Conservation (phyloP, 2,329 filamentous ascomycete genomes). For the Pseudogymnoascus sp. region DNA sequence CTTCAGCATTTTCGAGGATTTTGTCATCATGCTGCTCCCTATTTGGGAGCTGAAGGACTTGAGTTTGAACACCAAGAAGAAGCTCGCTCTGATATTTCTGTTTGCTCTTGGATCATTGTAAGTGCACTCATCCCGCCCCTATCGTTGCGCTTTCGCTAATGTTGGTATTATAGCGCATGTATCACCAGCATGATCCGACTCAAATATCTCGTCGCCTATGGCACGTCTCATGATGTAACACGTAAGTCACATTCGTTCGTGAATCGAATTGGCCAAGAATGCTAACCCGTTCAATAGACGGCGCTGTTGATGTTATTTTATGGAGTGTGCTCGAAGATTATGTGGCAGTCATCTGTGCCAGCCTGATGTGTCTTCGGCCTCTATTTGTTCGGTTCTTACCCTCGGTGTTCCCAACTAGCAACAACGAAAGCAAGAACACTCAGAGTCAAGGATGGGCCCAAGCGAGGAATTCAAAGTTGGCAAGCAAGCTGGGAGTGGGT, state of each 20-base stretch:
- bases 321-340: slow-evolving; percentile 30
- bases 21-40: slow-evolving; percentile 56
- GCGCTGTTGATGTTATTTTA: slow-evolving; percentile 27
- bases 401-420: neutral
- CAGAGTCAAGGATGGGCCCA: neutral
- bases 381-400: slow-evolving; percentile 21
- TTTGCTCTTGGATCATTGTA: slow-evolving; percentile 62
- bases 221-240: slow-evolving; percentile 17
- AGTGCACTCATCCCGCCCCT: slow-evolving; percentile 24
- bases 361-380: slow-evolving; percentile 35
- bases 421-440: neutral
- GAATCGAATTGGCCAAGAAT: neutral
- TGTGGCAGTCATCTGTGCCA: slow-evolving; percentile 37
- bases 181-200: slow-evolving; percentile 50
- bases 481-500: neutral
- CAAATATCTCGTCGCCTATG: slow-evolving; percentile 45
- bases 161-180: slow-evolving; percentile 36
- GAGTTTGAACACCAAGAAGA: slow-evolving; percentile 56
- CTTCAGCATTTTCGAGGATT: slow-evolving; percentile 60
- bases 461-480: neutral
- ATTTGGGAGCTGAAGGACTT: slow-evolving; percentile 57
- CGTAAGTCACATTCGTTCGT: slow-evolving; percentile 14
- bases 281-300: slow-evolving; percentile 15
- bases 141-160: slow-evolving; percentile 8
- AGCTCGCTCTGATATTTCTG: slow-evolving; percentile 56